Conservation (phyloP, 2,329 filamentous ascomycete species). For the Colletotrichum noveboracense region DNA sequence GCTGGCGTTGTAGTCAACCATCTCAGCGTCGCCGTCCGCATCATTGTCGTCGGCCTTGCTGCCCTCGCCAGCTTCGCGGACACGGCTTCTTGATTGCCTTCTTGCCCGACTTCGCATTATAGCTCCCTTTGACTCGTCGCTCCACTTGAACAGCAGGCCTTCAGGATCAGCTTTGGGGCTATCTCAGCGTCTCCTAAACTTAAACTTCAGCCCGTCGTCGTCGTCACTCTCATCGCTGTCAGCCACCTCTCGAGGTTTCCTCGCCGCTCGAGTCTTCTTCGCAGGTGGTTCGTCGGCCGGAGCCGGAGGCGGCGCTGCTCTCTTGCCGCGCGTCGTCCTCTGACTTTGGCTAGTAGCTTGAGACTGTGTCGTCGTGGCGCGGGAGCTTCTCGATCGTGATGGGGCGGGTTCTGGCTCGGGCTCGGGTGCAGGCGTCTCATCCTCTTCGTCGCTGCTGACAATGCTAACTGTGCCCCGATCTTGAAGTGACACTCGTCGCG, state of each 20-base stretch:
- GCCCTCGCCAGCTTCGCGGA: background rate
- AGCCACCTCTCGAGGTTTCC: slow-evolving; percentile 37
- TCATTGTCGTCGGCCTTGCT: background rate
- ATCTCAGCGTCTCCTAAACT: slow-evolving; percentile 53
- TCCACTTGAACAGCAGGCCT: background rate
- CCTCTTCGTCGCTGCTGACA: slow-evolving; percentile 41
- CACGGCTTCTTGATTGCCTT: background rate
- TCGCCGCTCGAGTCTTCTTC: slow-evolving; percentile 36
- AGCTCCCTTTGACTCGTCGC: background rate
- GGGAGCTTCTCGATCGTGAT: background rate
- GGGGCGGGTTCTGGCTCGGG: background rate
- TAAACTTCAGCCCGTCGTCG: slow-evolving; percentile 61
- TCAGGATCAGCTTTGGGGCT: background rate
- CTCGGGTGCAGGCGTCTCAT: slow-evolving; percentile 19
- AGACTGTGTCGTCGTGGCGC: slow-evolving; percentile 29
- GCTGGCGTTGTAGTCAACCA: background rate
- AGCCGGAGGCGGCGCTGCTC: slow-evolving; percentile 34
- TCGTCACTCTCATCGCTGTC: slow-evolving; percentile 60
- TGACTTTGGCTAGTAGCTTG: slow-evolving; percentile 32
- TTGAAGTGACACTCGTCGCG: background rate
- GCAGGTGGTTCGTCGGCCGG: slow-evolving; percentile 32
- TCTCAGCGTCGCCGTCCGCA: background rate
- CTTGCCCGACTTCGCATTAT: background rate
- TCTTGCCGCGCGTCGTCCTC: slow-evolving; percentile 34
- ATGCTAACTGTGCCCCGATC: slow-evolving; percentile 33